A percentile compares a stretch with the other conserved stretches of the same genome.
phyloP scores from a whole-genome alignment of 192 early-diverging fungal genomes.

The Backusella psychrophila region DNA sequence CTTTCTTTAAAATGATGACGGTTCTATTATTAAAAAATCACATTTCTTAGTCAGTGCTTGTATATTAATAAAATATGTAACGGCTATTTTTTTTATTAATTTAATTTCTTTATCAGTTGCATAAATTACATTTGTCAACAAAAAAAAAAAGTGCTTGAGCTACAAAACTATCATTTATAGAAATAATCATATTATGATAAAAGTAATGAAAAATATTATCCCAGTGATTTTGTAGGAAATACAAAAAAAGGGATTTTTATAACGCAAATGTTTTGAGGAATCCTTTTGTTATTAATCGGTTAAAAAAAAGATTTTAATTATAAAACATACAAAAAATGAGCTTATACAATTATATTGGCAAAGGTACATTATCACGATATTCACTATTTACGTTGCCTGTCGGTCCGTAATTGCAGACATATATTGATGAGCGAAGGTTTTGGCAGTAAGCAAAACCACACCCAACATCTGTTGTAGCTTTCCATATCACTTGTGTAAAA shows the following conservation, averaged over 20 bases:
- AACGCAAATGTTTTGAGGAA: not conserved
- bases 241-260: not conserved
- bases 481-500: not conserved
- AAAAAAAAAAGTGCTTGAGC: not conserved
- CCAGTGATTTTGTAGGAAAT: not conserved
- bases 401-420: conserved; percentile 3
- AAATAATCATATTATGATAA: not conserved
- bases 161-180: not conserved
- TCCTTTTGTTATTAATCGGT: not conserved
- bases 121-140: conserved; percentile 1
- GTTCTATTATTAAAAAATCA: not conserved
- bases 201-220: not conserved
- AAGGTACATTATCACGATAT: conserved; percentile 2
- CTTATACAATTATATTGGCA: not conserved
- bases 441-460: not conserved
- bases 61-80: not conserved
- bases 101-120: not conserved
- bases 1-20: not conserved
- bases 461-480: not conserved
- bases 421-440: conserved; percentile 2
- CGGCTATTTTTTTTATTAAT: not conserved
- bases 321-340: conserved; percentile 3
- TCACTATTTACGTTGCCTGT: conserved; percentile 1
- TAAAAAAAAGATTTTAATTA: not conserved
- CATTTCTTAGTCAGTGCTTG: not conserved